A percentile compares a stretch with the other conserved stretches of the same genome.
Evolutionary conservation across 2,329 filamentous ascomycete genomes (phyloP).

Genomic region (Aspergillus sclerotialis): DNA sequence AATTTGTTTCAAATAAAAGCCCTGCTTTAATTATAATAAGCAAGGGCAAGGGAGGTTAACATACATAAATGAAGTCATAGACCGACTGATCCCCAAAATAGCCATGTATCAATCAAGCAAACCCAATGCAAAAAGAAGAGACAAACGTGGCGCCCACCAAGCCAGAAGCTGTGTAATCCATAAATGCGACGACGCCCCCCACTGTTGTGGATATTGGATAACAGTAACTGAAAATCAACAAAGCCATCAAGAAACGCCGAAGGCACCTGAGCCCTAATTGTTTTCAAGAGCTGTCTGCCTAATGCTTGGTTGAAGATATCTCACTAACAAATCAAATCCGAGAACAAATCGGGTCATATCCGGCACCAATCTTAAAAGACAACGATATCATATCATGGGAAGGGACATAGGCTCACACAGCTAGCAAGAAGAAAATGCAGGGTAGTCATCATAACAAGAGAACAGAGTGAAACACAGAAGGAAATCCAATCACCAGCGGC

Average conservation of each 20-base stretch:
- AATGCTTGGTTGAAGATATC: slow-evolving; percentile 25
- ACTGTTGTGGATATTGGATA: slow-evolving; percentile 6
- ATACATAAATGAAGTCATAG: slow-evolving; percentile 43
- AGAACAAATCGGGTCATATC: slow-evolving; percentile 15
- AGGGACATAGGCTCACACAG: slow-evolving; percentile 15
- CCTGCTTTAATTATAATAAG: slow-evolving; percentile 33
- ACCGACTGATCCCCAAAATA: slow-evolving; percentile 27
- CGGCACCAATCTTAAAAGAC: slow-evolving; percentile 17
- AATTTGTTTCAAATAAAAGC: slow-evolving; percentile 39
- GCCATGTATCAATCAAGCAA: slow-evolving; percentile 30
- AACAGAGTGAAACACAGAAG: slow-evolving; percentile 13
- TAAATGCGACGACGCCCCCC: slow-evolving; percentile 28
- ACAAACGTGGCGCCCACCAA: no score
- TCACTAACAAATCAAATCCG: slow-evolving; percentile 17
- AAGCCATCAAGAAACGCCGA: slow-evolving; percentile 25
- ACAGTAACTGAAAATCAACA: slow-evolving; percentile 11
- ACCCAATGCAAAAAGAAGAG: slow-evolving; percentile 28
- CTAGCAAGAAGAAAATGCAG: slow-evolving; percentile 18
- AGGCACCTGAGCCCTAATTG: slow-evolving; percentile 24
- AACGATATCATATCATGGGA: slow-evolving; percentile 28
- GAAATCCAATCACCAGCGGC: slow-evolving; percentile 54
- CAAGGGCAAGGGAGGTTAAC: slow-evolving; percentile 44
- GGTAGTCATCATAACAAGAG: slow-evolving; percentile 13
- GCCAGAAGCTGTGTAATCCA: no score
- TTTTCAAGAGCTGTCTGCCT: slow-evolving; percentile 24